Conservation (phyloP, 2,329 filamentous ascomycete genomes). For the Cercospora citrullina region DNA sequence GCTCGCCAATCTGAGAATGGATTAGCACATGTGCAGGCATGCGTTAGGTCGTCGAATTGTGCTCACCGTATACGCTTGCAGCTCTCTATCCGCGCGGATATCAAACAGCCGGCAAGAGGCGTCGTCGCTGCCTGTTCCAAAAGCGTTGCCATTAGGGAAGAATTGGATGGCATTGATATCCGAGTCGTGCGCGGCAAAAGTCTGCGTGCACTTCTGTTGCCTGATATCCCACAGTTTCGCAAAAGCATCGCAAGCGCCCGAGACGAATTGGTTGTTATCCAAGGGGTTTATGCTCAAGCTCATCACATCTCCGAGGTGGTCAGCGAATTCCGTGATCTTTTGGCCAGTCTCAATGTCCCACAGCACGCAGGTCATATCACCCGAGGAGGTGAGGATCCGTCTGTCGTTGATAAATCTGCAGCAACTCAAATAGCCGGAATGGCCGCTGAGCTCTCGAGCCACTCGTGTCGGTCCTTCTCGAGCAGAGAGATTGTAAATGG, state of each 20-base stretch:
- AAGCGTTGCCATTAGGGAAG: slow-evolving; percentile 98
- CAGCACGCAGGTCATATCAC: slow-evolving; percentile 99
- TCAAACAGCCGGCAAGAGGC: slow-evolving; percentile 97
- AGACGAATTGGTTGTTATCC: slow-evolving; percentile 98
- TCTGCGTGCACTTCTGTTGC: slow-evolving; percentile 96
- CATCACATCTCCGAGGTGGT: slow-evolving; percentile 98
- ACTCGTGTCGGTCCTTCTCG: slow-evolving; percentile 96
- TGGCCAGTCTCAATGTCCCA: slow-evolving; percentile 99
- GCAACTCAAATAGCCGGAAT: slow-evolving; percentile 96
- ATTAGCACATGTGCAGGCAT: background rate
- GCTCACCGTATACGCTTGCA: slow-evolving; percentile 64
- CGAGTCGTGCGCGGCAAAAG: slow-evolving; percentile 95
- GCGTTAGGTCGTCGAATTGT: background rate
- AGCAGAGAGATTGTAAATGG: slow-evolving; percentile 97
- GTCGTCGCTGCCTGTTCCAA: slow-evolving; percentile 96
- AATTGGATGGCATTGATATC: slow-evolving; percentile 99
- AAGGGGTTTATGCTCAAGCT: slow-evolving; percentile 99
- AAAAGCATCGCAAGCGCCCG: slow-evolving; percentile 97
- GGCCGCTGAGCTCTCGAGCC: slow-evolving; percentile 90
- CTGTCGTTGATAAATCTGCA: slow-evolving; percentile 99
- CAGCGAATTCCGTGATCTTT: slow-evolving; percentile 96
- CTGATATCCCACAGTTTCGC: slow-evolving; percentile 99
- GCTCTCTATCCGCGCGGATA: slow-evolving; percentile 86
- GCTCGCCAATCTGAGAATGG: slow-evolving; percentile 77
- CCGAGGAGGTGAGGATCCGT: slow-evolving; percentile 94